These are phyloP conservation scores for Talaromyces sp. DNA, from an alignment of 2,329 filamentous ascomycete species.

Conservation along the genomic window DNA sequence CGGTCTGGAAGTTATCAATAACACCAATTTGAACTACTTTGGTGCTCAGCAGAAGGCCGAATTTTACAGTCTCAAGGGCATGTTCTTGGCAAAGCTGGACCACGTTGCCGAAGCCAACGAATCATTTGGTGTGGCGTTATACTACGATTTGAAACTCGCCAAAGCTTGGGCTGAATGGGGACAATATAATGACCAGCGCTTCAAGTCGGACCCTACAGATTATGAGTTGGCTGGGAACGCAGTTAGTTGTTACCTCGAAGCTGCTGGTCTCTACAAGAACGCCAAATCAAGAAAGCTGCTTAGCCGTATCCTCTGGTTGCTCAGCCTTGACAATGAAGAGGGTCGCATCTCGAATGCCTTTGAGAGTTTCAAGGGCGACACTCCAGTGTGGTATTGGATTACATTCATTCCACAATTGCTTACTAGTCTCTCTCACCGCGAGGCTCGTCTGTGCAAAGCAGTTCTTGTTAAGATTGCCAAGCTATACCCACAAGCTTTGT, in stretches of 20 bases:
- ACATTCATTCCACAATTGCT: conserved; percentile 97
- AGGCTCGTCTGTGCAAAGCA: conserved; percentile 77
- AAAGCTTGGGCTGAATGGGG: conserved; percentile 99
- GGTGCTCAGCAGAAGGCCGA: conserved; percentile 93
- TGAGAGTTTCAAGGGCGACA: conserved; percentile 95
- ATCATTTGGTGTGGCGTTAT: conserved; percentile 89
- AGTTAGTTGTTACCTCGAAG: conserved; percentile 92
- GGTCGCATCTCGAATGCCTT: conserved; percentile 80
- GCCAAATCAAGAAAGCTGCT: conserved; percentile 92
- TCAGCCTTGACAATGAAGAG: conserved; percentile 86
- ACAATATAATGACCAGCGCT: conserved; percentile 93
- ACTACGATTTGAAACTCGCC: conserved; percentile 89
- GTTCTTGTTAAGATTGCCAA: conserved; percentile 93
- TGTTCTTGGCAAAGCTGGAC: conserved; percentile 93
- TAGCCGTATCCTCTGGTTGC: conserved; percentile 87
- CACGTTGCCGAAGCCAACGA: conserved; percentile 89
- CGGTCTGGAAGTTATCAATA: conserved; percentile 97
- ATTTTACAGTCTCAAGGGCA: conserved; percentile 98
- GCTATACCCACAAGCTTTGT: conserved; percentile 88
- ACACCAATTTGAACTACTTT: conserved; percentile 98
- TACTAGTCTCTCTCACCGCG: conserved; percentile 83
- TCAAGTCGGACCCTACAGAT: conserved; percentile 82
- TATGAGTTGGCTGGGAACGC: conserved; percentile 83
- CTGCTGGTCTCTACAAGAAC: conserved; percentile 93
- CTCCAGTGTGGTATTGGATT: conserved; percentile 99